Evolutionary conservation across 2,329 filamentous ascomycete species (phyloP).

Genomic region (Cucurbitaria berberidis): DNA sequence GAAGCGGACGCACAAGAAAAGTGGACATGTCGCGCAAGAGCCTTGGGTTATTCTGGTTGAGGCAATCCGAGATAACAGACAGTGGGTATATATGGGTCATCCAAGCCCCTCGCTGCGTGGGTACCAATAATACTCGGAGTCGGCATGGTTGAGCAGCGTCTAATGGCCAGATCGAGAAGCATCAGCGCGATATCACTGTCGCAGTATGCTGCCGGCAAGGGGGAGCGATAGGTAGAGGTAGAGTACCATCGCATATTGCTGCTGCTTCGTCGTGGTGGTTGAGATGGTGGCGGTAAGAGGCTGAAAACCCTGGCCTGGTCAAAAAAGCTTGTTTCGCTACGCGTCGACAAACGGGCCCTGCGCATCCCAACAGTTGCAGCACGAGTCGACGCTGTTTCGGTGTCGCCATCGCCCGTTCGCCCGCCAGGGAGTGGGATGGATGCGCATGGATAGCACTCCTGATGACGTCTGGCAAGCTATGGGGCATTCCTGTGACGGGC

Average conservation of each 20-base stretch:
- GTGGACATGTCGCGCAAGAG: constrained; percentile 34
- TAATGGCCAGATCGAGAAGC: constrained; percentile 21
- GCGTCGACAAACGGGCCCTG: constrained; percentile 12
- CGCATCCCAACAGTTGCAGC: constrained; percentile 32
- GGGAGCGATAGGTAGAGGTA: constrained; percentile 6
- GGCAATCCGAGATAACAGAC: constrained; percentile 43
- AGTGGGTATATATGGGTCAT: constrained; percentile 45
- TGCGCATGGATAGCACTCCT: no score
- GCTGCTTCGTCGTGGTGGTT: constrained; percentile 22
- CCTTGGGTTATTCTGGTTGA: constrained; percentile 31
- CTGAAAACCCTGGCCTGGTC: constrained; percentile 29
- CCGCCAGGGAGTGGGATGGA: background rate
- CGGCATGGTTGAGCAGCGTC: no score
- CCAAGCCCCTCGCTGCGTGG: constrained; percentile 33
- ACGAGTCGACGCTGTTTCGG: constrained; percentile 26
- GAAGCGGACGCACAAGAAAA: constrained; percentile 35
- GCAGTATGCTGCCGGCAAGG: background rate
- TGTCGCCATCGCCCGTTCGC: constrained; percentile 24
- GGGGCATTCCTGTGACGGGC: background rate
- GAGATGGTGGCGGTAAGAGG: constrained; percentile 30
- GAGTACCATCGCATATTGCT: constrained; percentile 16
- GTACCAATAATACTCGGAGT: constrained; percentile 39
- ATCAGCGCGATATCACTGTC: constrained; percentile 2
- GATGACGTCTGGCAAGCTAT: background rate
- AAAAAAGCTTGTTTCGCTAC: constrained; percentile 33